Conservation (phyloP, 2,329 filamentous ascomycete genomes). For the Neoscytalidium dimidiatum region DNA sequence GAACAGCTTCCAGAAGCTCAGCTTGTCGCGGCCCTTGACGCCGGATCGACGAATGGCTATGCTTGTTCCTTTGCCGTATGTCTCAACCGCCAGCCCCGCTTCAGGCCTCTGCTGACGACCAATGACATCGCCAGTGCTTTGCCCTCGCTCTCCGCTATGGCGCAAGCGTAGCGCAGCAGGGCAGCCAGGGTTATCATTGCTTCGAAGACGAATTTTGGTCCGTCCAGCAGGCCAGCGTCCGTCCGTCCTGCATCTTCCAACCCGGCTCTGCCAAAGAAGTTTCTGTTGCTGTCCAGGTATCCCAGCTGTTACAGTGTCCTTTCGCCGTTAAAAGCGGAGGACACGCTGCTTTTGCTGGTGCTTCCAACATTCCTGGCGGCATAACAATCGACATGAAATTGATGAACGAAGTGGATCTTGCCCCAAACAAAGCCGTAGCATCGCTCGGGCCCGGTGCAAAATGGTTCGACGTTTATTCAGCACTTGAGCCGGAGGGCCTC, state of each 20-base stretch:
- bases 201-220: constrained; percentile 32
- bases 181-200: constrained; percentile 25
- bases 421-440: constrained; percentile 28
- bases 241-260: constrained; percentile 32
- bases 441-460: constrained; percentile 32
- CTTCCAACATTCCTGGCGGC: constrained; percentile 44
- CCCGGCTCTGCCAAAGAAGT: constrained; percentile 21
- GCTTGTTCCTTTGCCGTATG: constrained; percentile 28
- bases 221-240: constrained; percentile 28
- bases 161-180: constrained; percentile 23
- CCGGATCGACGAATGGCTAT: neutral
- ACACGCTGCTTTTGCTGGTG: constrained; percentile 42
- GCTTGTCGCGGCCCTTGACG: neutral
- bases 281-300: constrained; percentile 16
- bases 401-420: constrained; percentile 31
- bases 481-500: constrained; percentile 27
- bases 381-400: constrained; percentile 46
- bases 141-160: constrained; percentile 28
- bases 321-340: constrained; percentile 50
- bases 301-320: constrained; percentile 29
- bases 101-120: neutral
- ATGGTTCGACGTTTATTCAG: constrained; percentile 35
- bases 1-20: constrained; percentile 18
- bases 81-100: neutral
- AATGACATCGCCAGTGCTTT: constrained; percentile 24